Conservation (phyloP, 1,139 yeast species). For the Suhomyces atakaporum region DNA sequence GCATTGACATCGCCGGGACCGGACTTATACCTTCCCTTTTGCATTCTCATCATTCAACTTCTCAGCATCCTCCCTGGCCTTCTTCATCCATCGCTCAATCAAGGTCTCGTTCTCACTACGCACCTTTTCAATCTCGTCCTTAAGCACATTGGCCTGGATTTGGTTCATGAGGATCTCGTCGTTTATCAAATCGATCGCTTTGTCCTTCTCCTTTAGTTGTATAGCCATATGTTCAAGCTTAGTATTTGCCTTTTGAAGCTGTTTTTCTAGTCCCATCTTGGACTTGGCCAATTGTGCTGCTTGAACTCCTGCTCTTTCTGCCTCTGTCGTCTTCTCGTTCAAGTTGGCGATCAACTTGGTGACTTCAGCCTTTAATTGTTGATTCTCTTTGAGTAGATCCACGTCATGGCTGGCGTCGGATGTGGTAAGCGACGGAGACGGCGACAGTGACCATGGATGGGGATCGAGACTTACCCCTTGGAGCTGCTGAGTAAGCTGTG, state of each 20-base stretch:
- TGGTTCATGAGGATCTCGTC: conserved; percentile 72
- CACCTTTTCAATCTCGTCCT: conserved; percentile 41
- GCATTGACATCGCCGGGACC: no score
- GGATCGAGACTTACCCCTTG: conserved; percentile 5
- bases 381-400: conserved; percentile 6
- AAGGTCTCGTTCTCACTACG: conserved; percentile 54
- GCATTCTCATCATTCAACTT: conserved; percentile 57
- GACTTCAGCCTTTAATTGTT: conserved; percentile 16
- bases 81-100: conserved; percentile 61
- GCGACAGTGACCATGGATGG: conserved; percentile 13
- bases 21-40: background rate
- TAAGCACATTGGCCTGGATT: conserved; percentile 68
- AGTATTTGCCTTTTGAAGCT: conserved; percentile 25
- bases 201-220: conserved; percentile 54
- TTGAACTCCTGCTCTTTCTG: conserved; percentile 25
- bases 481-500: conserved; percentile 25
- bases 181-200: conserved; percentile 60
- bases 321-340: conserved; percentile 26
- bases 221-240: conserved; percentile 40
- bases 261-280: conserved; percentile 25
- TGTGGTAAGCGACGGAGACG: conserved; percentile 20
- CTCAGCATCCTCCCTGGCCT: conserved; percentile 60
- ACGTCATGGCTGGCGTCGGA: conserved; percentile 8
- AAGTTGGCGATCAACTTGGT: conserved; percentile 24
- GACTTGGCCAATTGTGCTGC: conserved; percentile 15